phyloP scores from a whole-genome alignment of 2,329 filamentous ascomycete genomes.

The Sporothrix luriei region DNA sequence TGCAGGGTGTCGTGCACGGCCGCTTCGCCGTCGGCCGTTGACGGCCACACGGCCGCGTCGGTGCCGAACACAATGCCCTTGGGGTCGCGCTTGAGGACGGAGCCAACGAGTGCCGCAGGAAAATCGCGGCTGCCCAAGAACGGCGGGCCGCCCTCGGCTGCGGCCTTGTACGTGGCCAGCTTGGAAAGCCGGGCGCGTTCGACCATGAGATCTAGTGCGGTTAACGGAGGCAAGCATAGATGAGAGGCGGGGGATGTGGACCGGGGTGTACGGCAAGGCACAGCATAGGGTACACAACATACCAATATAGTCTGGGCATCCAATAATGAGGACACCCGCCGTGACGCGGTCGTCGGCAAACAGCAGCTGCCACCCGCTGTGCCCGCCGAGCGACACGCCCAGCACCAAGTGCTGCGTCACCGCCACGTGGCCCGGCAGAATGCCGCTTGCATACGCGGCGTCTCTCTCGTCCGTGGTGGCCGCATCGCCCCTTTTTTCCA shows the following conservation, averaged over 20 bases:
- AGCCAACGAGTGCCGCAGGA: slow-evolving; percentile 65
- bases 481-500: neutral
- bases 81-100: slow-evolving; percentile 70
- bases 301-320: slow-evolving; percentile 85
- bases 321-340: slow-evolving; percentile 79
- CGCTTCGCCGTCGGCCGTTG: slow-evolving; percentile 41
- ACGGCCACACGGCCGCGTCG: slow-evolving; percentile 41
- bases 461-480: neutral
- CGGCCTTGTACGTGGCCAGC: slow-evolving; percentile 60
- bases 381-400: slow-evolving; percentile 84
- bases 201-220: slow-evolving; percentile 61
- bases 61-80: slow-evolving; percentile 70
- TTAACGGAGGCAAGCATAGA: no score
- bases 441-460: slow-evolving; percentile 14
- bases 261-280: no score
- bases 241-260: no score
- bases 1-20: slow-evolving; percentile 53
- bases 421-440: slow-evolving; percentile 24
- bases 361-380: slow-evolving; percentile 81
- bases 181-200: slow-evolving; percentile 76
- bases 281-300: no score
- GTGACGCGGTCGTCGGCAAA: slow-evolving; percentile 76
- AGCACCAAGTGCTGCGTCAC: slow-evolving; percentile 64
- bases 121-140: slow-evolving; percentile 82
- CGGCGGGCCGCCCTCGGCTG: slow-evolving; percentile 54